Percentiles rank a stretch among this genome's conserved stretches.
Conservation (phyloP, 1,284 basidiomycete genomes). For the Ustilago xerochloae region DNA sequence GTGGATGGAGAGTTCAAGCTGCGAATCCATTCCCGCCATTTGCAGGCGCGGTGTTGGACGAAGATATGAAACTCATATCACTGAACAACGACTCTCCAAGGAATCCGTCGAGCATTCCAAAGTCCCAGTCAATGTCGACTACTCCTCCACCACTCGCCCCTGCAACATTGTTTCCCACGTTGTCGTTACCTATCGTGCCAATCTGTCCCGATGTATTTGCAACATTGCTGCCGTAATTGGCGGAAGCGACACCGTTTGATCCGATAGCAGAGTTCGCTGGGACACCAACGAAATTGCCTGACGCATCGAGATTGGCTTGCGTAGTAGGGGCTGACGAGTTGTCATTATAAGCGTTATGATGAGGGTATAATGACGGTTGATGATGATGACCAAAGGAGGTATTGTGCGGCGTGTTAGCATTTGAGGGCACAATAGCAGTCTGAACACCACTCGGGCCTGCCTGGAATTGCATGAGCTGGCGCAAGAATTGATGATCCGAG, state of each 20-base stretch:
- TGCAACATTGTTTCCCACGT: not conserved
- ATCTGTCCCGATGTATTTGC: not conserved
- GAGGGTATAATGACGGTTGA: not conserved
- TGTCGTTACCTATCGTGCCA: not conserved
- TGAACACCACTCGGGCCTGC: conserved; percentile 48
- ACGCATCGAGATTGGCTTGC: not conserved
- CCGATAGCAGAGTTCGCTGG: not conserved
- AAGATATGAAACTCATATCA: conserved; percentile 48
- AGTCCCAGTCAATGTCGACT: conserved; percentile 42
- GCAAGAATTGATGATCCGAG: conserved; percentile 28
- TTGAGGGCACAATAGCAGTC: conserved; percentile 26
- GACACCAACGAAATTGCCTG: not conserved
- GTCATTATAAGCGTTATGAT: not conserved
- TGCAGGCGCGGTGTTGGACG: conserved; percentile 6
- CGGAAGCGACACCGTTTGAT: not conserved
- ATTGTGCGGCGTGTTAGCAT: not conserved
- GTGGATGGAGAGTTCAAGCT: not conserved
- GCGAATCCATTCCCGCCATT: not conserved
- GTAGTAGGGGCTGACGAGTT: not conserved
- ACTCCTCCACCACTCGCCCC: not conserved
- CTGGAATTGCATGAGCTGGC: conserved; percentile 50
- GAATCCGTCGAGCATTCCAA: conserved; percentile 46
- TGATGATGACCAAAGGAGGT: not conserved
- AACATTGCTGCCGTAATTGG: not conserved
- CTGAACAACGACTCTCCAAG: conserved; percentile 44